phyloP scores from a whole-genome alignment of 2,329 filamentous ascomycete species.

The Scedosporium apiospermum region DNA sequence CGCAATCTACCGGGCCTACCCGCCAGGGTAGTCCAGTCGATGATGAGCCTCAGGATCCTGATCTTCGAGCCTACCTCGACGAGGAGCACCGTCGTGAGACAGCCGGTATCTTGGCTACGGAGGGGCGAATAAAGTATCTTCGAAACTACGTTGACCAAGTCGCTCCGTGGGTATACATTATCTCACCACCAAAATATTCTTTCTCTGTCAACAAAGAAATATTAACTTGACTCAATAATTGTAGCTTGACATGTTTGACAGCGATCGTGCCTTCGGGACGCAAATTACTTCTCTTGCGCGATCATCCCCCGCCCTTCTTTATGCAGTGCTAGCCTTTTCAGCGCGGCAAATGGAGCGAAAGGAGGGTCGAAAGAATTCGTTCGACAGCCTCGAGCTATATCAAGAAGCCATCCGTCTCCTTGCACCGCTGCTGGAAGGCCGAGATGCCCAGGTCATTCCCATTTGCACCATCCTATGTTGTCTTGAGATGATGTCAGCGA shows the following conservation, averaged over 20 bases:
- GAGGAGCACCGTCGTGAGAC: conserved; percentile 13
- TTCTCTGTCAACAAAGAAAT: no score
- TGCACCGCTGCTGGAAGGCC: conserved; percentile 22
- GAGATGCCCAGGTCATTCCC: conserved; percentile 23
- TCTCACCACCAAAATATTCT: no score
- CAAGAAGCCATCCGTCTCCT: conserved; percentile 40
- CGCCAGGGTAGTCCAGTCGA: conserved; percentile 24
- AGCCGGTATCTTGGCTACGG: conserved; percentile 19
- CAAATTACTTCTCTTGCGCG: conserved; percentile 40
- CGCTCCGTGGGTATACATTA: conserved; percentile 33
- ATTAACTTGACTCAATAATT: no score
- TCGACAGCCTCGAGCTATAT: conserved; percentile 44
- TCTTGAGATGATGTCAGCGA: conserved; percentile 33
- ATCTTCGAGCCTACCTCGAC: background rate
- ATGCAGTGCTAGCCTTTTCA: conserved; percentile 43
- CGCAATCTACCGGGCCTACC: conserved; percentile 31
- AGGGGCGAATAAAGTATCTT: conserved; percentile 27
- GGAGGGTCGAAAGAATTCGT: conserved; percentile 30
- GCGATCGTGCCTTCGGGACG: conserved; percentile 39
- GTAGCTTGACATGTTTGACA: conserved; percentile 48
- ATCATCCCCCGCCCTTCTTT: conserved; percentile 34
- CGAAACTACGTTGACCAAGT: conserved; percentile 44
- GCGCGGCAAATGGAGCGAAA: conserved; percentile 45
- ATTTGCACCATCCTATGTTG: conserved; percentile 29
- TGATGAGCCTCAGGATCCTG: conserved; percentile 12